A percentile compares a stretch with the other conserved stretches of the same genome.
phyloP scores from a whole-genome alignment of 1,284 basidiomycete genomes.

The Fistulina hepatica region DNA sequence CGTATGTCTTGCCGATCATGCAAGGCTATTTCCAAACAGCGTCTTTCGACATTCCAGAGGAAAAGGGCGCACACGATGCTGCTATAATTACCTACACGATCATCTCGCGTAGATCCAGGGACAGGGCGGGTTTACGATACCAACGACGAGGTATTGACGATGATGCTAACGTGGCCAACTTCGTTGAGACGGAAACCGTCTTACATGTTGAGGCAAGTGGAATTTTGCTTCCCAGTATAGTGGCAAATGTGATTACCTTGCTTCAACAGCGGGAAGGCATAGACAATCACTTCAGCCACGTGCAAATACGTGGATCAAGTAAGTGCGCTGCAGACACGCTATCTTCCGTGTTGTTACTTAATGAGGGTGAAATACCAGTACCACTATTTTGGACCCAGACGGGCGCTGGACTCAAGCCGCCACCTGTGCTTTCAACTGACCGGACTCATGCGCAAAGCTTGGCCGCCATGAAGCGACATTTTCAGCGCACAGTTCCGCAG shows the following conservation, averaged over 20 bases:
- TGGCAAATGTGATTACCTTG: conserved; percentile 5
- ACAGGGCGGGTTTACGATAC: conserved; percentile 91
- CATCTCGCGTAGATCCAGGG: conserved; percentile 80
- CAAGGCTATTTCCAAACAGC: conserved; percentile 80
- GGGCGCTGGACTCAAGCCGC: conserved; percentile 80
- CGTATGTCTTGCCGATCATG: conserved; percentile 78
- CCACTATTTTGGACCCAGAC: conserved; percentile 85
- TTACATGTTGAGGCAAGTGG: conserved; percentile 60
- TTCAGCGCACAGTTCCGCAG: conserved; percentile 50
- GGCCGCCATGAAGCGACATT: conserved; percentile 65
- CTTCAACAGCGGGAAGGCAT: conserved; percentile 49
- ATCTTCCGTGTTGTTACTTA: conserved; percentile 3
- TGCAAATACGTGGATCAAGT: conserved; percentile 87
- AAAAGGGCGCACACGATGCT: conserved; percentile 35
- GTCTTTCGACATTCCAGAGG: conserved; percentile 51
- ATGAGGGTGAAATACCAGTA: conserved; percentile 34
- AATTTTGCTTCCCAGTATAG: background rate
- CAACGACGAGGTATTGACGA: conserved; percentile 91
- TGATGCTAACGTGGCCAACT: conserved; percentile 78
- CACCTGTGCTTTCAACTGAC: conserved; percentile 67
- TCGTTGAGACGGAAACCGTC: conserved; percentile 89
- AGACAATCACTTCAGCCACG: conserved; percentile 74
- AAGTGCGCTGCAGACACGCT: too few species aligned
- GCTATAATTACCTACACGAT: conserved; percentile 54
- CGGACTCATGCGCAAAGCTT: conserved; percentile 65